Base-by-base conservation (phyloP, 129 eudicot species). In the Lactuca sativa region DNA sequence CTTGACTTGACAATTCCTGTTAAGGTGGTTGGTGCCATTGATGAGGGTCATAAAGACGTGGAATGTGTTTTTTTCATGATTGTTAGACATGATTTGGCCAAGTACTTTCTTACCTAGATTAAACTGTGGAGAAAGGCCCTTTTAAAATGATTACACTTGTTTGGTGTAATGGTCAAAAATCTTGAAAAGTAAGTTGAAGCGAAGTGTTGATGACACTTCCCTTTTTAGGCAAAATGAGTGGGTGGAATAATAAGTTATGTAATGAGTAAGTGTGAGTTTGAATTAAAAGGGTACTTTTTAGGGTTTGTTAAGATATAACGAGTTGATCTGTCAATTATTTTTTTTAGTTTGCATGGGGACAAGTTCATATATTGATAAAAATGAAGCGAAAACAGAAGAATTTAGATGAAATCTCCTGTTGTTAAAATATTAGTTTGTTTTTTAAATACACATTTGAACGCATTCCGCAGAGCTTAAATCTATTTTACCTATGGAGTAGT, bases 21-120 rank as follows among this genome's bases (percentile, higher is more conserved):
- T 77, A 77, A 53, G 81, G 66, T 77, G 52, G 71, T 77, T 77
- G 81, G 69, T 47, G 37, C 32, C 61, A 65, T 56, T 65, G 60
- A 74, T 66, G 59, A 51, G n/a, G 72, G 60, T 33, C 38, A 56
- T 74, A 74, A 70, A 69, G 76, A 44, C 31, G 70, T 43, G 64
- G 47, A 38, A 62, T 37, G 18, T 76, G 64, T 36, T 48, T 68
- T 25, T 61, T 62, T 69, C 43, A 68, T 76, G 70, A 77, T 76
- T 62, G 59, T 31, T 77, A 14, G 34, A 66, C 13, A 13, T 75
- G 64, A 75, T 67, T 49, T 61, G 69, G 55, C 21, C 25, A 65
- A 67, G 34, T 51, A 62, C 49, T 14, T 34, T 10, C 9, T 61
- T 34, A 61, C 69, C 54, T 72, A 12, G 54, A 51, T 60, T 40